Evolutionary conservation across 305 asterid species (phyloP).

Genomic region (Stenogyne calaminthoides): DNA sequence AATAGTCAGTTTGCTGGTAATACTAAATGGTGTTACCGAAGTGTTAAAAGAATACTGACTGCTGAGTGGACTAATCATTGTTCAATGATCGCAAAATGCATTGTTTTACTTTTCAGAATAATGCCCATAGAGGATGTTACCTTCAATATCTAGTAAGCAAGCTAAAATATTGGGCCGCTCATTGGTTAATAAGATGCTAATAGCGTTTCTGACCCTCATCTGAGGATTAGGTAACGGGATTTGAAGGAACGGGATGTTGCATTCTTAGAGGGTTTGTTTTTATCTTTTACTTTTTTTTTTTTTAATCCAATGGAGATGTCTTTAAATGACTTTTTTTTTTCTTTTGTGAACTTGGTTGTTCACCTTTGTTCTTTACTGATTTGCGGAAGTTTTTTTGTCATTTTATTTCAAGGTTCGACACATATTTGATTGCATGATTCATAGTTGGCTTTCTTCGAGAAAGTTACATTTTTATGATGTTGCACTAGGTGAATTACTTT

Average conservation of each 20-base stretch:
- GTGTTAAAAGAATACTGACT: not conserved
- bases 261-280: not conserved
- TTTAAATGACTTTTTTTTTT: not conserved
- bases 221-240: conserved; percentile 3
- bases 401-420: not conserved
- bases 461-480: not conserved
- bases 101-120: not conserved
- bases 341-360: not conserved
- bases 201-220: not conserved
- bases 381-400: not conserved
- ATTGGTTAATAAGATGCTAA: conserved; percentile 2
- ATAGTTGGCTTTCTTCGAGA: conserved; percentile 2
- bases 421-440: conserved; percentile 2
- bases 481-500: not conserved
- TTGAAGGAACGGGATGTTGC: not conserved
- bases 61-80: not conserved
- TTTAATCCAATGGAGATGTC: not conserved
- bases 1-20: not conserved
- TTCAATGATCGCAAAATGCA: not conserved
- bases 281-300: not conserved
- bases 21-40: not conserved
- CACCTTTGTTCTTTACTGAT: not conserved
- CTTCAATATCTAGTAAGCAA: not conserved
- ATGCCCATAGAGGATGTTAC: not conserved
- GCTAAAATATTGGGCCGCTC: not conserved